phyloP scores from a whole-genome alignment of 257 asterid genomes.

The Rubia yunnanensis region DNA sequence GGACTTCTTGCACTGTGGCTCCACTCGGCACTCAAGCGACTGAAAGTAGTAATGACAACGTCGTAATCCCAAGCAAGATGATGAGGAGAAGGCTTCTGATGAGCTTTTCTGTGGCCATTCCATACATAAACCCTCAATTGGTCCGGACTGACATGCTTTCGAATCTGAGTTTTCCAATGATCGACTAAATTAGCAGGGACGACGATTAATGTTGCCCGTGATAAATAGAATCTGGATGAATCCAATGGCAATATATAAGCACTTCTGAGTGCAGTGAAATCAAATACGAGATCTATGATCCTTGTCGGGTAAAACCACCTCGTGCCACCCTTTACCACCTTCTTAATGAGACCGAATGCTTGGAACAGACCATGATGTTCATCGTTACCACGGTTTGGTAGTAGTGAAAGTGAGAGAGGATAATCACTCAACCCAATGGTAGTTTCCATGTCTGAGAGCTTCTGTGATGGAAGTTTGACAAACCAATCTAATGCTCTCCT shows the following conservation, averaged over 20 bases:
- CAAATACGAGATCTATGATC: constrained; percentile 65
- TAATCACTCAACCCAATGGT: constrained; percentile 55
- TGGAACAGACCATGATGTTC: constrained; percentile 64
- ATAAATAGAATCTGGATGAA: constrained; percentile 57
- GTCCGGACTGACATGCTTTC: constrained; percentile 64
- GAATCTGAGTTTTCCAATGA: constrained; percentile 88
- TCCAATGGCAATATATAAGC: constrained; percentile 83
- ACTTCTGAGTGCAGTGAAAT: constrained; percentile 73
- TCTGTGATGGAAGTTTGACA: constrained; percentile 64
- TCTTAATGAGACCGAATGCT: constrained; percentile 80
- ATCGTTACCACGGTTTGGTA: constrained; percentile 38
- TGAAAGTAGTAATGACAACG: constrained; percentile 87
- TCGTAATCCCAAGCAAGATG: constrained; percentile 93
- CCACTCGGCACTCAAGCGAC: constrained; percentile 95
- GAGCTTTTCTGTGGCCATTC: constrained; percentile 72
- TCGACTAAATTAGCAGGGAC: constrained; percentile 90
- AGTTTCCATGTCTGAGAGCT: constrained; percentile 83
- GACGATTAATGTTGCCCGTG: constrained; percentile 81
- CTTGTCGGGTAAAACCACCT: constrained; percentile 80
- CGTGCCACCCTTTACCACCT: constrained; percentile 40
- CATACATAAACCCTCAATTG: constrained; percentile 78
- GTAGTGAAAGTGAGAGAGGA: constrained; percentile 43
- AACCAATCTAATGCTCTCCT: constrained; percentile 80
- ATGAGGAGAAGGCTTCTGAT: constrained; percentile 67
- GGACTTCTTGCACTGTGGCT: constrained; percentile 59